Conservation (phyloP, 2,329 filamentous ascomycete species). For the Fusarium mangiferae region DNA sequence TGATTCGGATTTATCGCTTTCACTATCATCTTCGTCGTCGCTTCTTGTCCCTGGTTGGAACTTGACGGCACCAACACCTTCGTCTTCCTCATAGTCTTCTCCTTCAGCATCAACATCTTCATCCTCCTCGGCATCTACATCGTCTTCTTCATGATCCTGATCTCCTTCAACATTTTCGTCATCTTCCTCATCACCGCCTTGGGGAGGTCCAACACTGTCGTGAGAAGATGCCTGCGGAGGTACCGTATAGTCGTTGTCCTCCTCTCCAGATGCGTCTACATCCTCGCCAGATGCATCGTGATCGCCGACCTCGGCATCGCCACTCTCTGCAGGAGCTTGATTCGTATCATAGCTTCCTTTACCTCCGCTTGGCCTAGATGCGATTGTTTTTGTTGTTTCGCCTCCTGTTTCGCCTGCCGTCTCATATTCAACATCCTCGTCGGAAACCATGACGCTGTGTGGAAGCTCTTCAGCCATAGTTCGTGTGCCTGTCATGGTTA, state of each 20-base stretch:
- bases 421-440: constrained; percentile 60
- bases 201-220: constrained; percentile 45
- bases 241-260: constrained; percentile 50
- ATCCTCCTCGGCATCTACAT: constrained; percentile 50
- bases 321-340: constrained; percentile 40
- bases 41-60: constrained; percentile 60
- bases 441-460: constrained; percentile 63
- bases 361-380: constrained; percentile 21
- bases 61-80: constrained; percentile 68
- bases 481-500: constrained; percentile 62
- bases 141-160: constrained; percentile 49
- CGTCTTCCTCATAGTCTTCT: constrained; percentile 57
- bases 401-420: constrained; percentile 48
- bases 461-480: constrained; percentile 68
- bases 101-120: constrained; percentile 48
- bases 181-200: constrained; percentile 44
- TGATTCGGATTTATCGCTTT: constrained; percentile 58
- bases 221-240: constrained; percentile 41
- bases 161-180: constrained; percentile 41
- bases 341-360: background rate
- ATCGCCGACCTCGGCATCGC: constrained; percentile 52
- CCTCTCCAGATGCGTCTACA: constrained; percentile 56
- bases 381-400: constrained; percentile 35
- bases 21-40: constrained; percentile 61
- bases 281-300: constrained; percentile 56